Evolutionary conservation across 176 grass and related monocot species (phyloP), one percentile per base, ranked within the genome.

Genomic region (Dendrocalamus sinicus): DNA sequence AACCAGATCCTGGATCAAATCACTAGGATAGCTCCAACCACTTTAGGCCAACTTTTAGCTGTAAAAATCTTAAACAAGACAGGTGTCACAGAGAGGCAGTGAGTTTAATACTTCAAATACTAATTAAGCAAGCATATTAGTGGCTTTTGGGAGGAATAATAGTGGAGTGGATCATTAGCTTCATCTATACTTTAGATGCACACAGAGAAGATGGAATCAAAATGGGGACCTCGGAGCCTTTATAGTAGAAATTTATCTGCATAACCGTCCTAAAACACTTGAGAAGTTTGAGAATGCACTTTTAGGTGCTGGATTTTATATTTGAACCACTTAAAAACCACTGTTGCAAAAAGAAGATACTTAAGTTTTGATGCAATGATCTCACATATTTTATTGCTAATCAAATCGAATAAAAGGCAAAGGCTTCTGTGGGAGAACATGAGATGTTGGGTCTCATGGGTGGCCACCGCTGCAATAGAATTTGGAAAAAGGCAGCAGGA

Each of bases 181-280:
- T 84, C 89, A 40, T 57, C 53, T 6, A 84, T 88, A 81, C 89
- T 91, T 91, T 88, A 45, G 62, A 17, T 57, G 45, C 81, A 91
- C 85, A 88, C 70, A 87, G 84, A 79, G 80, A 91, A 75, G 81
- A 84, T 84, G 76, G 81, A 91, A 91, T 84, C 81, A 46, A 91
- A 88, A 84, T 70, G 89, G 85, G 89, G 85, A 81, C 89, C 89
- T 80, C 13, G 5, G 40, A 81, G 8, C 51, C 85, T 91, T 88
- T 84, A 74, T 28, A 80, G 14, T 88, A 91, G 7, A 88, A 87
- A 91, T 84, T 63, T 79, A 61, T 35, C 15, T 2, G 61, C 75
- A 70, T 46, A 70, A 81, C 75, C 81, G 75, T 87, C 80, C 84
- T 87, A 80, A 66, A 71, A 87, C 69, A 68, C 37, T 74, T 19